Conservation (phyloP, 345 rosid species). For the Eucalyptus sp. region DNA sequence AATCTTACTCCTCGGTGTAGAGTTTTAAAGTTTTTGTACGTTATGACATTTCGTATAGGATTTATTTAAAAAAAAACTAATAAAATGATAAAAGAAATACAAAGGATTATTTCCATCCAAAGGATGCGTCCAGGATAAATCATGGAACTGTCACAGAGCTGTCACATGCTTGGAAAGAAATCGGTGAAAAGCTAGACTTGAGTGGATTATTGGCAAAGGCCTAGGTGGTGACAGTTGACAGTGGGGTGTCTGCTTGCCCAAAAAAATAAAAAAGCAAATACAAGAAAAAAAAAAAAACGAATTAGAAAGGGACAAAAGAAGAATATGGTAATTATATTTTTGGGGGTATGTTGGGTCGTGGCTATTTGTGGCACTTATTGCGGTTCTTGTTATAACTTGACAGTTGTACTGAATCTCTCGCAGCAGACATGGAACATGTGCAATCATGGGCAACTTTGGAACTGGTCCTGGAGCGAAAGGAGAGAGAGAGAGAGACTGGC, state of each 20-base stretch:
- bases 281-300: neutral
- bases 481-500: neutral
- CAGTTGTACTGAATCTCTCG: conserved; percentile 16
- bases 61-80: neutral
- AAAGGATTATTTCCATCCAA: neutral
- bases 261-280: neutral
- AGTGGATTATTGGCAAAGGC: neutral
- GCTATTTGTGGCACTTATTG: neutral
- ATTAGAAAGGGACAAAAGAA: neutral
- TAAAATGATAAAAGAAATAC: neutral
- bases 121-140: neutral
- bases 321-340: neutral
- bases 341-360: neutral
- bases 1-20: neutral
- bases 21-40: neutral
- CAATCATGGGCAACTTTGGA: neutral
- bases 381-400: neutral
- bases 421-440: conserved; percentile 21
- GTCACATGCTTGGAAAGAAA: neutral
- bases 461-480: neutral
- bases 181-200: neutral
- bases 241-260: neutral
- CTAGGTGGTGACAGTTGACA: neutral
- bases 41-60: too few relatives aligned
- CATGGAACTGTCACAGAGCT: neutral